These are phyloP conservation scores for Nematocida displodere DNA, from an alignment of 371 early-diverging fungal genomes.

Conservation along the genomic window DNA sequence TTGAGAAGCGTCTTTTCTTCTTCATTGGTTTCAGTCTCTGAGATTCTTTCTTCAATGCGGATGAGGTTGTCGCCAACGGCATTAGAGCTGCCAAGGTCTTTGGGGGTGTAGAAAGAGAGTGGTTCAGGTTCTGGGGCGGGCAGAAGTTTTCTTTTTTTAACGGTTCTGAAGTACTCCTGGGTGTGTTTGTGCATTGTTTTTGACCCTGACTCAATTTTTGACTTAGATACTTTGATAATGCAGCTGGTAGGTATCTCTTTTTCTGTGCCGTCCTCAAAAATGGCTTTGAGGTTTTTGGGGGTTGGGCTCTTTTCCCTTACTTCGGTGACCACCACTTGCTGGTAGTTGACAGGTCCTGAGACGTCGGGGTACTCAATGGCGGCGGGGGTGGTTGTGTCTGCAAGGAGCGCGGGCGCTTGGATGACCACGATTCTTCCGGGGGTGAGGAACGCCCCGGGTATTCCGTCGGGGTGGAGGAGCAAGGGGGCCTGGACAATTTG, in stretches of 20 bases:
- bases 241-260: slow-evolving; percentile 2
- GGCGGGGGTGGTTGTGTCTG: background rate
- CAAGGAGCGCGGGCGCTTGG: no score
- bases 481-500: background rate
- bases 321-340: background rate
- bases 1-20: background rate
- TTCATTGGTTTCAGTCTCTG: background rate
- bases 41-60: slow-evolving; percentile 11
- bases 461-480: background rate
- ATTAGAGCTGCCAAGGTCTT: background rate
- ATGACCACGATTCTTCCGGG: slow-evolving; percentile 21
- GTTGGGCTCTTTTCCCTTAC: no score
- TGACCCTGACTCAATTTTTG: background rate
- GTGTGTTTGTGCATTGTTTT: no score
- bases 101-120: background rate
- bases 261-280: background rate
- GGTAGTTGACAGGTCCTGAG: background rate
- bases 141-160: no score
- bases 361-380: slow-evolving; percentile 8
- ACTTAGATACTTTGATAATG: background rate
- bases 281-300: background rate
- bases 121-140: no score
- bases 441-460: background rate
- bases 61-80: slow-evolving; percentile 42
- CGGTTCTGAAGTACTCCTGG: no score